phyloP scores from a whole-genome alignment of 2,329 filamentous ascomycete genomes.

The Phyllosticta citriasiana region DNA sequence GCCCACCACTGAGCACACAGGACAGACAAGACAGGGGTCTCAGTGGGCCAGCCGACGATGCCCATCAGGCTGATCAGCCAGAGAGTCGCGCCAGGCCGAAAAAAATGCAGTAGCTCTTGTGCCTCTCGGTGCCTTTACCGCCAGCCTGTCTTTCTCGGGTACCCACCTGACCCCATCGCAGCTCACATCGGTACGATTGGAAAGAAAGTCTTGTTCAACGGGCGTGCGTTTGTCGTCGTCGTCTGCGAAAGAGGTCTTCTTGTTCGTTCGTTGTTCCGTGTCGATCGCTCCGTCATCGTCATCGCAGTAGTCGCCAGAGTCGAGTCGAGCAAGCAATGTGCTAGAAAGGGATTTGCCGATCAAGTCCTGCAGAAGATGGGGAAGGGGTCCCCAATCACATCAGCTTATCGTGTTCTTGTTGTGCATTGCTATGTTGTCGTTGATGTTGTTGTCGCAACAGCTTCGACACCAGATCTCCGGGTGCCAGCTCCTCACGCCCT shows the following conservation, averaged over 20 bases:
- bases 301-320: background rate
- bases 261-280: background rate
- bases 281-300: background rate
- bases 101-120: too few species aligned
- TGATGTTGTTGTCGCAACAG: background rate
- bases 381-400: background rate
- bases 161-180: too few species aligned
- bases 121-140: too few species aligned
- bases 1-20: too few species aligned
- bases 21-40: too few species aligned
- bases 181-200: background rate
- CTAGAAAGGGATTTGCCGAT: background rate
- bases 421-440: background rate
- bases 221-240: background rate
- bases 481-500: background rate
- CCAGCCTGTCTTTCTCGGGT: too few species aligned
- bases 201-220: background rate
- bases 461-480: background rate
- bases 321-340: background rate
- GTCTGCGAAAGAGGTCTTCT: background rate
- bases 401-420: background rate
- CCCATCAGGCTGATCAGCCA: too few species aligned
- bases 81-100: too few species aligned
- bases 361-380: slow-evolving; percentile 2
- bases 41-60: too few species aligned